Base-by-base conservation (phyloP, 768 basidiomycete species). In the Mycena galericulata region DNA sequence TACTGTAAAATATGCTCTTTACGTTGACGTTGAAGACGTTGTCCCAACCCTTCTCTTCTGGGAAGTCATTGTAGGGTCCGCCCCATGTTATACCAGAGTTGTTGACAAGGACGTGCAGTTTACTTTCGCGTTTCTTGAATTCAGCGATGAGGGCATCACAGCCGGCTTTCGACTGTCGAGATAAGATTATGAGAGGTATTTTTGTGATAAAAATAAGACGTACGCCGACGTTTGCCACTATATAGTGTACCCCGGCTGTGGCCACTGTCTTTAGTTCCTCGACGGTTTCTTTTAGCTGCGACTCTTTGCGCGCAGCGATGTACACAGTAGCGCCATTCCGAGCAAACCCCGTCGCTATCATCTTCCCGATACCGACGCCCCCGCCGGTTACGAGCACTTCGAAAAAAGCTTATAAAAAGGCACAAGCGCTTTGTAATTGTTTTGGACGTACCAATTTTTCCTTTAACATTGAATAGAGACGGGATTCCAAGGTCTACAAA, bases 301-400 rank as follows among this genome's bases (percentile, higher is more conserved):
- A 76, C 80, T 94, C 92, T 76, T 95, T 96, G 62, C 95, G 85
- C 14, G 93, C 90, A 17, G 95, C 94, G 71, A 97, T 95, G 80
- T 96, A 96, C 45, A 97, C 95, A 72, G 89, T 91, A 36, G 91
- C 93, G 15, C 95, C 95, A 73, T 96, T 96, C 79, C 91, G 88
- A 1, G 91, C 92, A 72, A 94, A 91, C 1, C 92, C 90, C 0
- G 88, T 82, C 26, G 95, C 94, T 73, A 96, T 95, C 87, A 94
- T 91, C 74, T 88, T 90, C 10, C 95, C 95, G 49, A 97, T 88
- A 1, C 95, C 95, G 43, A 91, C 91, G 53, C 92, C 89, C 24
- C 95, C 95, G 3, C 95, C 95, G 1, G 93, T 95, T 22, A 95
- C 87, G 50, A 95, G 87, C 55, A 91, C 92, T 92, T 61, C 32